Evolutionary conservation across 768 basidiomycete genomes (phyloP).

Genomic region (Jaapia argillacea): DNA sequence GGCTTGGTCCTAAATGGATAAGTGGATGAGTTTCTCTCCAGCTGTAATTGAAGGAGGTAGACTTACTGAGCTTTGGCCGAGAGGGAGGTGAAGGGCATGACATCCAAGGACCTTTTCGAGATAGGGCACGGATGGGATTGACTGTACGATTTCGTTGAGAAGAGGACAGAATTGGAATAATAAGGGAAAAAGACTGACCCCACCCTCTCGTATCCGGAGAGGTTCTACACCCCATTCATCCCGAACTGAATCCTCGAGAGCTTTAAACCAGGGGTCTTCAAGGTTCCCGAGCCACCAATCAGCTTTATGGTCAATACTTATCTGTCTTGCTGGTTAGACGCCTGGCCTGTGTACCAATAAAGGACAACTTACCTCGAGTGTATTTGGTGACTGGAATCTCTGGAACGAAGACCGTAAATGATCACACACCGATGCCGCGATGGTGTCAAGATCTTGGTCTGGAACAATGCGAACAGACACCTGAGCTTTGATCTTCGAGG

Average conservation of each 20-base stretch:
- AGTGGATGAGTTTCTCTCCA: constrained; percentile 1
- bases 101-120: constrained; percentile 89
- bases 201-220: constrained; percentile 86
- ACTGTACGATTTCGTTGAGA: constrained; percentile 35
- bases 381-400: constrained; percentile 56
- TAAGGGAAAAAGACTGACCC: constrained; percentile 38
- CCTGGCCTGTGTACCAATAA: background rate
- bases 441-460: constrained; percentile 72
- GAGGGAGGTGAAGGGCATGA: constrained; percentile 84
- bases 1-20: constrained; percentile 59
- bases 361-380: constrained; percentile 42
- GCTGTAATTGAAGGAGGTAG: background rate
- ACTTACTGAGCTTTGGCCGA: constrained; percentile 84
- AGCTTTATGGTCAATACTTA: constrained; percentile 72
- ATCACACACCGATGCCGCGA: constrained; percentile 49
- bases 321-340: constrained; percentile 27
- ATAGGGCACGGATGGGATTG: constrained; percentile 89
- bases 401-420: constrained; percentile 53
- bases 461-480: constrained; percentile 92
- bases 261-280: constrained; percentile 77
- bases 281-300: constrained; percentile 96
- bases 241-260: constrained; percentile 71
- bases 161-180: background rate
- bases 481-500: constrained; percentile 71
- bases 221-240: constrained; percentile 87